Evolutionary conservation across 176 grass and related monocot genomes (phyloP), one percentile per base, ranked within the genome.

Genomic region (Elaeis guineensis): DNA sequence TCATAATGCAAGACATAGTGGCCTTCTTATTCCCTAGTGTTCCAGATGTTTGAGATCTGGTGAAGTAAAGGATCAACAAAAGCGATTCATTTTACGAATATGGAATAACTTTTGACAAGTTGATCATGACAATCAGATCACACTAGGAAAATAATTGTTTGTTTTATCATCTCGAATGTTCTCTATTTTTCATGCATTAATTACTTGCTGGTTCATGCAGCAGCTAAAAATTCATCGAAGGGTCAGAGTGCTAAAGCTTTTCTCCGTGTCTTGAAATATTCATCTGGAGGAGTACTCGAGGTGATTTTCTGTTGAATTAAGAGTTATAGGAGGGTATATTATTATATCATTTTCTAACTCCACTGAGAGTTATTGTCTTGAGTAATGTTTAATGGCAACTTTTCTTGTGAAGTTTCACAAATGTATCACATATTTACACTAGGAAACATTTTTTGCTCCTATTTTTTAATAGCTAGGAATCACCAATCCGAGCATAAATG

Each of bases 221-320:
- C 76, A 98, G 94, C 80, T 78, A 89, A 89, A 83, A 72, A 72
- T 60, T 92, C 85, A 24, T 60, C 84, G 63, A 84, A 79, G 85
- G 82, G 66, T 17, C 72, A 89, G 35, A 69, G 71, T 21, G 76
- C 69, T 74, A 98, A 98, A 75, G 79, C 81, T 75, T 89, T 86
- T 75, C 88, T 98, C 59, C 78, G 78, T 62, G 93, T 89, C 74
- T 69, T 98, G 63, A 92, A 98, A 59, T 98, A 98, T 81, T 98
- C 94, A 72, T 93, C 94, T 12, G 94, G 94, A 22, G 88, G 88
- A 61, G 84, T 90, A 52, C 94, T 98, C 65, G 94, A 98, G 94
- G 94, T 92, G 67, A 61, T 75, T 75, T 91, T 78, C 65, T 52
- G 57, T 18, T 59, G 59, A 44, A 30, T 71, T 16, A 51, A 50